Conservation (phyloP, 2,329 filamentous ascomycete genomes). For the Aureobasidium leucospermi region DNA sequence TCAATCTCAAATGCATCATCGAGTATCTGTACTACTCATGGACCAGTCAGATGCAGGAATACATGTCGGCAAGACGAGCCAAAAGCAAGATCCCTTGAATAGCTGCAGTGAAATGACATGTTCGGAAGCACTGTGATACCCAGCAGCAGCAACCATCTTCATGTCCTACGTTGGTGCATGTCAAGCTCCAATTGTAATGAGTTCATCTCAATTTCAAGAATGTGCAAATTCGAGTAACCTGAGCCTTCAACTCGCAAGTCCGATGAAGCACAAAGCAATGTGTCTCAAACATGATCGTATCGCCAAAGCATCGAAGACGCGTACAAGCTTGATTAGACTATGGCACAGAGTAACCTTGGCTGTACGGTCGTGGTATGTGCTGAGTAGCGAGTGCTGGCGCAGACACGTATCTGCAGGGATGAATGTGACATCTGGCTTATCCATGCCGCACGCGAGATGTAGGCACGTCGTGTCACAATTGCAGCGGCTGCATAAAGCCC, state of each 20-base stretch:
- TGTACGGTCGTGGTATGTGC: not conserved
- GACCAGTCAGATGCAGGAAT: not conserved
- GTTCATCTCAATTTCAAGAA: not conserved
- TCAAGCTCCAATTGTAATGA: not conserved
- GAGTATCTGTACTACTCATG: not conserved
- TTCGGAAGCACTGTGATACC: not conserved
- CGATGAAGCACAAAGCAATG: conserved; percentile 2
- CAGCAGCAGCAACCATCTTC: not conserved
- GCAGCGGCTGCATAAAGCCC: conserved; percentile 1
- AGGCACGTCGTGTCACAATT: conserved; percentile 9
- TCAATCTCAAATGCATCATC: too few species aligned
- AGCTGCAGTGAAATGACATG: not conserved
- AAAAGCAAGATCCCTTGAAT: not conserved
- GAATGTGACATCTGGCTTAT: not conserved
- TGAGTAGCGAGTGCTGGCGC: not conserved
- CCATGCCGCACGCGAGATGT: conserved; percentile 3
- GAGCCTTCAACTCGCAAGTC: not conserved
- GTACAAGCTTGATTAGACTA: not conserved
- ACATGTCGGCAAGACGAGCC: not conserved
- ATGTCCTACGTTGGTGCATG: not conserved
- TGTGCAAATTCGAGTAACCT: not conserved
- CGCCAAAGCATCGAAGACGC: not conserved
- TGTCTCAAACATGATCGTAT: not conserved
- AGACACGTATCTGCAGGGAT: not conserved
- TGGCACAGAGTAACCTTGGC: not conserved